Conservation (phyloP, 345 rosid genomes). For the Gossypium arboreum region DNA sequence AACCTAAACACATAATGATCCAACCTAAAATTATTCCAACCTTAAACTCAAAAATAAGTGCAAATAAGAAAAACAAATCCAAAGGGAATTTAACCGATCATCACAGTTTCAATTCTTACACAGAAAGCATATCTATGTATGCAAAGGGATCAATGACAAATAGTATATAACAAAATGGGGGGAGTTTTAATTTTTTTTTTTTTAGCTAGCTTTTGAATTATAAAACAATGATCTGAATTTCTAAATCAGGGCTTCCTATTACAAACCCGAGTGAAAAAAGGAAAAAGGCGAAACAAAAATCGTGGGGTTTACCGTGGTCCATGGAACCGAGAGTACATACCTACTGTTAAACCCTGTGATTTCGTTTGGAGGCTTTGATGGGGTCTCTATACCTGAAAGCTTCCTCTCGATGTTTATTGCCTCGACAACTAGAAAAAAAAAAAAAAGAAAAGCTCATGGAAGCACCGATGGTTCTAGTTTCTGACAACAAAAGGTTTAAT, state of each 20-base stretch:
- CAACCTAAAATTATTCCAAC: too few relatives aligned
- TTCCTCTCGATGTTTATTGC: constrained; percentile 32
- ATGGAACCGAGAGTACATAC: constrained; percentile 27
- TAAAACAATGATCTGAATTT: constrained; percentile 44
- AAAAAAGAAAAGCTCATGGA: constrained; percentile 20
- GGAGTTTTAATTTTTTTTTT: neutral
- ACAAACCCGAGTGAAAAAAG: constrained; percentile 29
- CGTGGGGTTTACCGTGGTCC: constrained; percentile 31
- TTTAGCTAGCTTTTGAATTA: constrained; percentile 30
- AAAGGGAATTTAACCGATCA: neutral
- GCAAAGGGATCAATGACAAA: neutral
- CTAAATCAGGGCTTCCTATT: constrained; percentile 46
- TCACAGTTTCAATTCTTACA: constrained; percentile 7
- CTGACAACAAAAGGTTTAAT: constrained; percentile 32
- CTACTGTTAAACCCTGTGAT: constrained; percentile 29
- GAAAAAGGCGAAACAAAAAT: constrained; percentile 16
- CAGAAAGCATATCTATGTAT: neutral
- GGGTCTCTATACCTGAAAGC: constrained; percentile 23
- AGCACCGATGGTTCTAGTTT: constrained; percentile 23
- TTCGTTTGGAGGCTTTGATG: constrained; percentile 16
- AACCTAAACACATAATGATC: too few relatives aligned
- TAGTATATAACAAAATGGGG: constrained; percentile 2
- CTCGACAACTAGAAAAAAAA: constrained; percentile 17
- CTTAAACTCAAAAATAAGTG: too few relatives aligned
- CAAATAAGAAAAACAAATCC: neutral